Conservation (phyloP, 208 protist genomes). For the Acanthamoeba lenticulata region DNA sequence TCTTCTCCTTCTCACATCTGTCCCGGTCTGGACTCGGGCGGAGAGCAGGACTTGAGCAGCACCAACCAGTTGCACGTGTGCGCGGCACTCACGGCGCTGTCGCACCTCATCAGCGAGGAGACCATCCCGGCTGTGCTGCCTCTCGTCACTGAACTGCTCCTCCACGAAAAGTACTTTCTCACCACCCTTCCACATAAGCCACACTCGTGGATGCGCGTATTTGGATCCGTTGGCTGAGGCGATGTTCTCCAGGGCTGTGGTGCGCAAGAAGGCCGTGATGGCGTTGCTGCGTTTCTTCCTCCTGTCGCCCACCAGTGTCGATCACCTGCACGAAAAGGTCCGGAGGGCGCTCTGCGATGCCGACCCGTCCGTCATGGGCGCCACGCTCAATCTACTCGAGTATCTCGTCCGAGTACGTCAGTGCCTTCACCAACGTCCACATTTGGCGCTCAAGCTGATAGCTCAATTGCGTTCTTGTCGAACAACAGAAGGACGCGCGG, state of each 20-base stretch:
- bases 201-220: too few species aligned
- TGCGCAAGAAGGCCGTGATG: slow-evolving; percentile 94
- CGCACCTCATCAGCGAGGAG: slow-evolving; percentile 90
- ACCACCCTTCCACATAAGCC: not conserved
- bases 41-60: slow-evolving; percentile 89
- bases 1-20: not conserved
- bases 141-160: slow-evolving; percentile 81
- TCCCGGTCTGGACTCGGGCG: not conserved
- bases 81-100: slow-evolving; percentile 91
- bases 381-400: slow-evolving; percentile 89
- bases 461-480: not conserved
- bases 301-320: slow-evolving; percentile 55
- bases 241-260: slow-evolving; percentile 87
- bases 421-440: not conserved
- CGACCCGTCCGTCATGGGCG: slow-evolving; percentile 96
- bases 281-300: slow-evolving; percentile 91
- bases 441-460: not conserved
- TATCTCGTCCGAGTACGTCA: slow-evolving; percentile 78
- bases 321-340: slow-evolving; percentile 81
- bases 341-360: slow-evolving; percentile 92
- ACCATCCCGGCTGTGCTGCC: slow-evolving; percentile 90
- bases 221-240: too few species aligned
- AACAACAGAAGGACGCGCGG: slow-evolving; percentile 42
- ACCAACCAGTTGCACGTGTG: slow-evolving; percentile 92
- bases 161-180: slow-evolving; percentile 74